A percentile compares a stretch with the other conserved stretches of the same genome.
phyloP scores from a whole-genome alignment of 2,329 filamentous ascomycete species.

The Aureobasidium vineae region DNA sequence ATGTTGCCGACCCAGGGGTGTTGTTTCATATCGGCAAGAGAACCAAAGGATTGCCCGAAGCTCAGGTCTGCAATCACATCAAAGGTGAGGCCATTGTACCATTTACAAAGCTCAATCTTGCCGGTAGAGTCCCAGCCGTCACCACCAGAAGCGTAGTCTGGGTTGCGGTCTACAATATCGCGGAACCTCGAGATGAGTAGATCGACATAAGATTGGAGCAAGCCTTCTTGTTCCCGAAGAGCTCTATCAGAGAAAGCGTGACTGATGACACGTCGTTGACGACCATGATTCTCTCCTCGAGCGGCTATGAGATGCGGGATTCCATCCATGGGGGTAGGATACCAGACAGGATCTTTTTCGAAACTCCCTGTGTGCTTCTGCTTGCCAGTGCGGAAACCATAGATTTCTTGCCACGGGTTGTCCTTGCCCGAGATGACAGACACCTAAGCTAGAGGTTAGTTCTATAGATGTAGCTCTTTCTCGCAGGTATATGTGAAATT shows the following conservation, averaged over 20 bases:
- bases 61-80: constrained; percentile 41
- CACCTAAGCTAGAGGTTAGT: constrained; percentile 28
- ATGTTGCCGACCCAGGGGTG: constrained; percentile 38
- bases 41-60: constrained; percentile 38
- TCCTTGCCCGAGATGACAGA: constrained; percentile 46
- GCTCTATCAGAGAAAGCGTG: constrained; percentile 47
- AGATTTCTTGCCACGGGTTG: constrained; percentile 47
- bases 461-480: background rate
- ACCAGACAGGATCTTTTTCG: constrained; percentile 42
- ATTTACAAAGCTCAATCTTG: constrained; percentile 35
- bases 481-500: background rate
- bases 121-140: constrained; percentile 24
- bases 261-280: constrained; percentile 41
- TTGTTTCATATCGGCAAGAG: constrained; percentile 32
- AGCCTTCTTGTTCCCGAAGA: constrained; percentile 42
- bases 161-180: background rate
- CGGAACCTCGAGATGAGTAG: constrained; percentile 41
- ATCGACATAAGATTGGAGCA: constrained; percentile 44
- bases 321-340: constrained; percentile 36
- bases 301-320: constrained; percentile 28
- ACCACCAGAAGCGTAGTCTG: background rate
- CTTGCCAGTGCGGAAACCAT: constrained; percentile 43
- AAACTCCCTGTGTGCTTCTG: constrained; percentile 38
- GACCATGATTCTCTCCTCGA: constrained; percentile 38
- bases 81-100: constrained; percentile 43